These are phyloP conservation scores for Maudiozyma pseudohumilis DNA, from an alignment of 805 yeast species.

Conservation along the genomic window DNA sequence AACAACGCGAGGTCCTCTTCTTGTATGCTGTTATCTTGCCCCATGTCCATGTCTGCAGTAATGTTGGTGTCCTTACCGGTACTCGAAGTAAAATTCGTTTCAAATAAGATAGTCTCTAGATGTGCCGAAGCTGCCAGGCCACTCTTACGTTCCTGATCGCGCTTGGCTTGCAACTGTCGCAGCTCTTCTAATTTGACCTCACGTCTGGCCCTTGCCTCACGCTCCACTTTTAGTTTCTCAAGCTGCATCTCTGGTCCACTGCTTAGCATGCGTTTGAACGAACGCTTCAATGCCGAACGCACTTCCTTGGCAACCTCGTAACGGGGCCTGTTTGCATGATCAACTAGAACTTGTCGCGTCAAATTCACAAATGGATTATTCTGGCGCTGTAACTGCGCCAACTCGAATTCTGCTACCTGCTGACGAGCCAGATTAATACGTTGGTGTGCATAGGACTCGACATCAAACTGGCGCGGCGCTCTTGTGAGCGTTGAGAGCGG, in stretches of 20 bases:
- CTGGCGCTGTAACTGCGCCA: slow-evolving; percentile 11
- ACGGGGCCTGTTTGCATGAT: background rate
- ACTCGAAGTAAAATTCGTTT: slow-evolving; percentile 5
- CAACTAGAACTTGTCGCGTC: slow-evolving; percentile 5
- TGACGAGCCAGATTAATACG: slow-evolving; percentile 33
- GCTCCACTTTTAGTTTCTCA: slow-evolving; percentile 16
- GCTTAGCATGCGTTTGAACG: slow-evolving; percentile 11
- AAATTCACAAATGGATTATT: slow-evolving; percentile 24
- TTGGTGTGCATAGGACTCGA: slow-evolving; percentile 46
- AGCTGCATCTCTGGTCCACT: slow-evolving; percentile 11
- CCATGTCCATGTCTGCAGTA: slow-evolving; percentile 23
- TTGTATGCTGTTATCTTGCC: too few relatives aligned
- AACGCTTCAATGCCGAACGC: slow-evolving; percentile 9
- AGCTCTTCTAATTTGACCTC: slow-evolving; percentile 26
- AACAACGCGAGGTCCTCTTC: slow-evolving; percentile 26
- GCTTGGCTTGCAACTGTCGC: slow-evolving; percentile 27
- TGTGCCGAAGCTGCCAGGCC: slow-evolving; percentile 5
- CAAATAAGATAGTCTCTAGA: slow-evolving; percentile 4
- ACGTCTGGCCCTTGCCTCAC: slow-evolving; percentile 28
- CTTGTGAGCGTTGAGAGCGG: background rate
- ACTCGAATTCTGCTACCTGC: slow-evolving; percentile 23
- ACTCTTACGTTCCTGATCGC: slow-evolving; percentile 19
- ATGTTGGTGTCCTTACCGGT: background rate
- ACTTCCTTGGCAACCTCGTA: slow-evolving; percentile 6
- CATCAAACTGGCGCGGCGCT: slow-evolving; percentile 36